Evolutionary conservation across 1,139 yeast genomes (phyloP), one percentile per base, ranked within the genome.

Genomic region (Sporopachydermia cereana): DNA sequence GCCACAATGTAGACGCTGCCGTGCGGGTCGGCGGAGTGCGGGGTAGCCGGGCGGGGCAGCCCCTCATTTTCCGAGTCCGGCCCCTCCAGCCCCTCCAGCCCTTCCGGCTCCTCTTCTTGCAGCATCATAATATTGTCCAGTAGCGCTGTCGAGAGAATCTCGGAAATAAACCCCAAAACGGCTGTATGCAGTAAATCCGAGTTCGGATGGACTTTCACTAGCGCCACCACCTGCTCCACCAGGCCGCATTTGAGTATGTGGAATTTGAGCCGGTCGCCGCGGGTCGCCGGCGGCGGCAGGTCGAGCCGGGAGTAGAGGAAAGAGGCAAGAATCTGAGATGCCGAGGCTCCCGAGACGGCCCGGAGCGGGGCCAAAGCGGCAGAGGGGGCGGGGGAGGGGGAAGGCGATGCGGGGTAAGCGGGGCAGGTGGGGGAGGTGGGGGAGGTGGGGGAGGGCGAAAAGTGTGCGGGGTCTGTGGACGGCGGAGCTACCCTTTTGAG

Each of bases 111-210:
- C 18, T 34, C 12, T 20, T 34, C 12, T 34, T 34, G 39, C 9
- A 34, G 18, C 39, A n/a, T n/a, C 39, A 34, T 34, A 7, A 34
- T 34, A 20, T 34, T 20, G 17, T 34, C 39, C 39, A 34, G 17
- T 12, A 34, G 39, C 12, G 39, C 9, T 7, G 39, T 34, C 7
- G 39, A 34, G 7, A 34, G 22, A 12, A 34, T 21, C 17, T 34
- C 39, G 17, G 39, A 34, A 7, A 34, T 34, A 21, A 34, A 34
- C 5, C 39, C n/a, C 39, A 34, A 21, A 7, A 34, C 22, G 5
- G 12, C 18, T 34, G 39, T 16, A 21, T 34, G 39, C 22, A 34
- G 39, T 7, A 34, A 21, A 34, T 34, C 39, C 9, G n/a, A 5
- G n/a, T 34, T 16, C 9, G 39, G 39, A 34, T 34, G n/a, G 12